Evolutionary conservation across 2,329 filamentous ascomycete species (phyloP).

Genomic region (Parascedosporium putredinis): DNA sequence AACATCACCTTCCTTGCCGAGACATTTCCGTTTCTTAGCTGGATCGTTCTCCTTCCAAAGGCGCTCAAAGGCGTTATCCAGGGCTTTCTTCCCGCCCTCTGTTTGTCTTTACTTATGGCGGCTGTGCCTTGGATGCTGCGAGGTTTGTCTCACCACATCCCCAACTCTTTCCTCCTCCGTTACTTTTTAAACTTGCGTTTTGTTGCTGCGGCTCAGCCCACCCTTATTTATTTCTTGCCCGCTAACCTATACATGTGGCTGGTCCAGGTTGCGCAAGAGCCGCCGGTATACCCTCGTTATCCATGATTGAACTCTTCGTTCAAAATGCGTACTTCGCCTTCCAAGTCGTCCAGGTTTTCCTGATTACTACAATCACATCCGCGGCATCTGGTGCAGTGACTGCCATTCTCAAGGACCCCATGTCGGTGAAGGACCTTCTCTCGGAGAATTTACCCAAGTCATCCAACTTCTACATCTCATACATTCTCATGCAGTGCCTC

Average conservation of each 20-base stretch:
- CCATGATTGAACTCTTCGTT: conserved; percentile 63
- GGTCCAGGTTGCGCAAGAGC: conserved; percentile 53
- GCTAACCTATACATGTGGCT: no score
- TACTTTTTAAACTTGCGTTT: no score
- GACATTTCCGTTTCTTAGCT: conserved; percentile 57
- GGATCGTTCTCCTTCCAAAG: conserved; percentile 60
- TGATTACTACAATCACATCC: conserved; percentile 69
- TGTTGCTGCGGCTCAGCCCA: no score
- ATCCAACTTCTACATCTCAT: conserved; percentile 83
- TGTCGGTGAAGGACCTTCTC: conserved; percentile 34
- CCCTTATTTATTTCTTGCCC: no score
- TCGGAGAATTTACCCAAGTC: conserved; percentile 62
- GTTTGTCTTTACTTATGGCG: conserved; percentile 73
- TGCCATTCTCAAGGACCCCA: conserved; percentile 37
- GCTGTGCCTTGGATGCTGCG: conserved; percentile 69
- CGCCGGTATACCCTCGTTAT: conserved; percentile 59
- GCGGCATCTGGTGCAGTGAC: conserved; percentile 58
- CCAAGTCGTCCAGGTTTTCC: conserved; percentile 74
- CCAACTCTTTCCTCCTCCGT: no score
- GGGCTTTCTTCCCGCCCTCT: conserved; percentile 69
- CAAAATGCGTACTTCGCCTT: conserved; percentile 75
- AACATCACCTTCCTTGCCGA: conserved; percentile 65
- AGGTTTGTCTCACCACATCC: conserved; percentile 32
- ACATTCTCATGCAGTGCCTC: conserved; percentile 87
- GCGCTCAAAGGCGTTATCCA: conserved; percentile 68